Conservation (phyloP, 148 eudicot genomes). For the Rhododendron vialii region DNA sequence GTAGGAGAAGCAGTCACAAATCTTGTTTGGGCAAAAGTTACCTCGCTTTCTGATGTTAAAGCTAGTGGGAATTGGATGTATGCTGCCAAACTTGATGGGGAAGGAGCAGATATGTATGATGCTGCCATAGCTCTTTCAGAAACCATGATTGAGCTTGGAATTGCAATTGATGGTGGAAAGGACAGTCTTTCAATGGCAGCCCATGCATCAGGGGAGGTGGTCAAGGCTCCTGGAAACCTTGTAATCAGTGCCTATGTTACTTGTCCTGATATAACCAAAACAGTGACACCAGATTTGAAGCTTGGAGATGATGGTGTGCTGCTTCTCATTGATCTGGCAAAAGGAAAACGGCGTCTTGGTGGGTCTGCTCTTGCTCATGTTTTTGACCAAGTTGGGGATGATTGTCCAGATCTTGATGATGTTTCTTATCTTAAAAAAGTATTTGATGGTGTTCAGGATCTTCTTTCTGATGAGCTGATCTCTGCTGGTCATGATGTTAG, state of each 20-base stretch:
- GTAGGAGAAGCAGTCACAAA: slow-evolving; percentile 95
- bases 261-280: slow-evolving; percentile 86
- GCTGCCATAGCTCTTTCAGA: slow-evolving; percentile 78
- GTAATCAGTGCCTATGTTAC: slow-evolving; percentile 86
- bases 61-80: slow-evolving; percentile 99
- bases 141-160: slow-evolving; percentile 83
- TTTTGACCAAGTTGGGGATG: slow-evolving; percentile 77
- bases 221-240: slow-evolving; percentile 92
- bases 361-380: slow-evolving; percentile 95
- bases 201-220: slow-evolving; percentile 71
- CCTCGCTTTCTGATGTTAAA: slow-evolving; percentile 81
- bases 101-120: slow-evolving; percentile 95
- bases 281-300: slow-evolving; percentile 94
- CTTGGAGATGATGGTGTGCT: slow-evolving; percentile 72
- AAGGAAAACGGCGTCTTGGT: slow-evolving; percentile 80
- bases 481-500: slow-evolving; percentile 95
- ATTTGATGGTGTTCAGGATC: slow-evolving; percentile 68
- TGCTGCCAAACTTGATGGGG: slow-evolving; percentile 94
- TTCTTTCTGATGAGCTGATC: slow-evolving; percentile 52
- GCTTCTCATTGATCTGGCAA: slow-evolving; percentile 76
- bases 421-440: slow-evolving; percentile 65
- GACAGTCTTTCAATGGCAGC: slow-evolving; percentile 98
- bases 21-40: slow-evolving; percentile 83
- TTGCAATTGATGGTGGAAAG: slow-evolving; percentile 93
- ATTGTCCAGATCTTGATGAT: slow-evolving; percentile 84